Evolutionary conservation across 371 early-diverging fungal species (phyloP).

Genomic region (Polyrhizophydium stewartii): DNA sequence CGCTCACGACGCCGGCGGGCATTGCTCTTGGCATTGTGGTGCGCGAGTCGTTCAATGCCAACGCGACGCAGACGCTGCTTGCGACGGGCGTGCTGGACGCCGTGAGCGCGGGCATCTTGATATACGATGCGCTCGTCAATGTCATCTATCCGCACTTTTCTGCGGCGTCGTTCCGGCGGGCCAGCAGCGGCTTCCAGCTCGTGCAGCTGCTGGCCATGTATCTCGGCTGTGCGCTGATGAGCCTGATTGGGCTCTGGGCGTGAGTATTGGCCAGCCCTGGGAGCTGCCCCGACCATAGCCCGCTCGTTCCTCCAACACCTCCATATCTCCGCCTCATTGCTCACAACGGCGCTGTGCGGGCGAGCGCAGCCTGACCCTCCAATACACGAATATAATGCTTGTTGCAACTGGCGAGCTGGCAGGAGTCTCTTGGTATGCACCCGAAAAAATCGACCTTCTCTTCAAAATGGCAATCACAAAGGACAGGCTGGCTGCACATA

Average conservation of each 20-base stretch:
- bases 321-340: no score
- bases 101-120: conserved; percentile 71
- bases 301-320: no score
- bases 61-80: conserved; percentile 53
- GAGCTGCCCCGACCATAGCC: no score
- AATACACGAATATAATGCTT: no score
- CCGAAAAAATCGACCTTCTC: no score
- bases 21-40: conserved; percentile 71
- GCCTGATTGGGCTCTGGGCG: conserved; percentile 17
- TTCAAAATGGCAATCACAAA: no score
- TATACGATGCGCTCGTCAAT: conserved; percentile 72
- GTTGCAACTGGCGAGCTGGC: no score
- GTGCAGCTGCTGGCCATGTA: conserved; percentile 12
- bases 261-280: no score
- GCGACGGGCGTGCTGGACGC: conserved; percentile 72
- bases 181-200: background rate
- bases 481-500: no score
- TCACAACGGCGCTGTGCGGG: no score
- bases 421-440: no score
- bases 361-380: no score
- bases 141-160: conserved; percentile 39
- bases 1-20: conserved; percentile 73
- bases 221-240: conserved; percentile 12
- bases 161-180: background rate
- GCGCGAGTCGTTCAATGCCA: conserved; percentile 51